Conservation (phyloP, 106 monocot genomes). For the Hemerocallis citrina region DNA sequence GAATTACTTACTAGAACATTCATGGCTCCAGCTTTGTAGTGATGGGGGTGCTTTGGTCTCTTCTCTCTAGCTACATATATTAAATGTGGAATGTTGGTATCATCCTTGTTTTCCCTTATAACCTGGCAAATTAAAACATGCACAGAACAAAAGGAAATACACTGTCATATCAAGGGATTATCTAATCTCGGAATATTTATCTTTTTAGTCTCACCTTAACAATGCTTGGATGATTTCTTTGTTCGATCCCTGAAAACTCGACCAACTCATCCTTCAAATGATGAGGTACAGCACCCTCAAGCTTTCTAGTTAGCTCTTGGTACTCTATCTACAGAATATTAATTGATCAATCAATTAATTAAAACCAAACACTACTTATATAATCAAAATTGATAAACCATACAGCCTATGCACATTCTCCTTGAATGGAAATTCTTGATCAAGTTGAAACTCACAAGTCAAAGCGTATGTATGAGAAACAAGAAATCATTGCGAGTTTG, state of each 20-base stretch:
- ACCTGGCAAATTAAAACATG: conserved; percentile 25
- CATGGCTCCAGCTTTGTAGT: conserved; percentile 72
- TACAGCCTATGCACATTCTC: no score
- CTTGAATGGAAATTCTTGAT: no score
- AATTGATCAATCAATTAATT: neutral
- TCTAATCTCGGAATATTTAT: no score
- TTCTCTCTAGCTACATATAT: conserved; percentile 65
- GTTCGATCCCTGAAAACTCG: conserved; percentile 15
- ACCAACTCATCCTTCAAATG: conserved; percentile 3
- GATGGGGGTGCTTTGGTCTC: conserved; percentile 38
- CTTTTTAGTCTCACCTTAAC: conserved; percentile 32
- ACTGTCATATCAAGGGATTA: no score
- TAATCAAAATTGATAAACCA: no score
- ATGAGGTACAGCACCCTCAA: conserved; percentile 11
- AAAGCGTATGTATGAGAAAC: no score
- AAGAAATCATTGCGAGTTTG: no score
- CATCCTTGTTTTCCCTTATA: conserved; percentile 32
- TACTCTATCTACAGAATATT: conserved; percentile 16
- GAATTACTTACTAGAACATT: conserved; percentile 70
- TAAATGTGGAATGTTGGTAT: conserved; percentile 29
- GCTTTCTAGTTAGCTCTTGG: conserved; percentile 8
- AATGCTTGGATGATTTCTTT: conserved; percentile 28
- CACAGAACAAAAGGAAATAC: no score
- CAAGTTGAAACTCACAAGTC: no score
- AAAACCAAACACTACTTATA: no score